Evolutionary conservation across 2,329 filamentous ascomycete species (phyloP).

Genomic region (Ophiosphaerella korrae): DNA sequence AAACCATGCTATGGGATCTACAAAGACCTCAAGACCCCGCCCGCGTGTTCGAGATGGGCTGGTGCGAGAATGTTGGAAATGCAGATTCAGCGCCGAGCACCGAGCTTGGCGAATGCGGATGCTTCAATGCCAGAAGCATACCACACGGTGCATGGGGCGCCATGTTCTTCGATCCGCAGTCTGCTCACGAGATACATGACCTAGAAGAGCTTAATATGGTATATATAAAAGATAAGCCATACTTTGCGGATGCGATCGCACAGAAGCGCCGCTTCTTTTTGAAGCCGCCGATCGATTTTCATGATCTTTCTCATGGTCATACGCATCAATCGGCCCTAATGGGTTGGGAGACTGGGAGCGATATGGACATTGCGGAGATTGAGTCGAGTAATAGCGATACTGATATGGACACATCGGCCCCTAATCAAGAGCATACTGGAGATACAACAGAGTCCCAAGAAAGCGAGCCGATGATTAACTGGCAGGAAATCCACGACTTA

Average conservation of each 20-base stretch:
- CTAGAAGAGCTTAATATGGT: background rate
- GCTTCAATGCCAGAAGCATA: conserved; percentile 10
- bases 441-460: too few species aligned
- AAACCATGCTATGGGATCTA: conserved; percentile 56
- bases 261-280: conserved; percentile 1
- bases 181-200: conserved; percentile 22
- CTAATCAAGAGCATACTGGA: too few species aligned
- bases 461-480: background rate
- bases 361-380: too few species aligned
- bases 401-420: too few species aligned
- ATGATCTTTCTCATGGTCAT: too few species aligned
- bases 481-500: background rate
- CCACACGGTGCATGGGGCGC: conserved; percentile 38
- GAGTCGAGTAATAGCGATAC: too few species aligned
- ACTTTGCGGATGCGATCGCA: conserved; percentile 14
- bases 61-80: conserved; percentile 22
- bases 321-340: too few species aligned
- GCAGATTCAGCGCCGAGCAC: conserved; percentile 11
- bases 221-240: background rate
- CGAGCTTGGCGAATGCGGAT: conserved; percentile 14
- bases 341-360: too few species aligned
- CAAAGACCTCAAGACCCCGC: conserved; percentile 20
- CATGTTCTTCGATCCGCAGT: conserved; percentile 33
- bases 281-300: too few species aligned
- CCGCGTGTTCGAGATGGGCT: conserved; percentile 29